phyloP scores from a whole-genome alignment of 768 basidiomycete genomes.

The Pleurotus cornucopiae region DNA sequence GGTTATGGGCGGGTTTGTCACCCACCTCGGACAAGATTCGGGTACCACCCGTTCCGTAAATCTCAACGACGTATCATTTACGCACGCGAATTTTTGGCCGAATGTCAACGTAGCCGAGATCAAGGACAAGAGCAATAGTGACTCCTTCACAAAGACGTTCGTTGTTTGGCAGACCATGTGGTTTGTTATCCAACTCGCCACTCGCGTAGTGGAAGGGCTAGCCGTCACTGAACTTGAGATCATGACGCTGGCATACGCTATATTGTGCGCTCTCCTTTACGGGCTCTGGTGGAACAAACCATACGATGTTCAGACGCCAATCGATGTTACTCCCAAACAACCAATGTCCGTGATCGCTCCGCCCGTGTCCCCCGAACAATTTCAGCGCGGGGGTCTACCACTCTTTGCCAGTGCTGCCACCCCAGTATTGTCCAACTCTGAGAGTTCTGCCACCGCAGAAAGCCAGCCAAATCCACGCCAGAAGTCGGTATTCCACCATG shows the following conservation, averaged over 20 bases:
- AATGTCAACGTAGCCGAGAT: constrained; percentile 13
- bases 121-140: constrained; percentile 25
- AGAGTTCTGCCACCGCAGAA: too few species aligned
- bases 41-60: too few species aligned
- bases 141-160: constrained; percentile 27
- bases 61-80: too few species aligned
- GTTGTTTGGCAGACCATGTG: constrained; percentile 28
- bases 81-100: not conserved
- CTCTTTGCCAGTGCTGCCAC: too few species aligned
- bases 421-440: too few species aligned
- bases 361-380: too few species aligned
- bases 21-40: not conserved
- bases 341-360: too few species aligned
- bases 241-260: constrained; percentile 27
- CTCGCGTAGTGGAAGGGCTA: constrained; percentile 18
- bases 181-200: constrained; percentile 28
- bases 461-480: too few species aligned
- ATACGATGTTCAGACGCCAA: constrained; percentile 22
- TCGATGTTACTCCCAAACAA: not conserved
- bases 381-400: too few species aligned
- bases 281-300: constrained; percentile 37
- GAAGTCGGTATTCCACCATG: too few species aligned
- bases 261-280: constrained; percentile 26
- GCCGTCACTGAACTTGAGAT: constrained; percentile 31
- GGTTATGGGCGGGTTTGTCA: not conserved